A percentile compares a stretch with the other conserved stretches of the same genome.
phyloP scores from a whole-genome alignment of 495 filamentous ascomycete species.

The Tirmania nivea region DNA sequence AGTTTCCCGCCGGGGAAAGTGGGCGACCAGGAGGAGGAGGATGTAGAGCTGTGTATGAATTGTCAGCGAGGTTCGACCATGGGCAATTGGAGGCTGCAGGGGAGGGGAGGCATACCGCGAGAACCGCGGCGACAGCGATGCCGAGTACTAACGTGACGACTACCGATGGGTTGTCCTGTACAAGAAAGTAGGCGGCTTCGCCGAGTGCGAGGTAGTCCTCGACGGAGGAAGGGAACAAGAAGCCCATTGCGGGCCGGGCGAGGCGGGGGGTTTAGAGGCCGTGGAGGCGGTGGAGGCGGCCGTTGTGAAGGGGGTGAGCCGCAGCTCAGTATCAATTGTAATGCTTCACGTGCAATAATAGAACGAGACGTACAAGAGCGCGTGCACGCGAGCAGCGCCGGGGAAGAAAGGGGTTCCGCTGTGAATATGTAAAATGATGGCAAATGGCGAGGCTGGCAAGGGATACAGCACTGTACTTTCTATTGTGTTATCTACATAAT shows the following conservation, averaged over 20 bases:
- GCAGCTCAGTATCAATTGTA: too few relatives aligned
- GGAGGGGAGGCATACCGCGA: background rate
- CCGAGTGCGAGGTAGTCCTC: background rate
- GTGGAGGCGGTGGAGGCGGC: too few relatives aligned
- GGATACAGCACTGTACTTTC: too few relatives aligned
- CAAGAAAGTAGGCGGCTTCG: background rate
- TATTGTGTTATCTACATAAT: too few relatives aligned
- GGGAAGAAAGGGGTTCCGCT: too few relatives aligned
- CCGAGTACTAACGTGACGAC: background rate
- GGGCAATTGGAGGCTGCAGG: background rate
- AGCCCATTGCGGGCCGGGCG: background rate
- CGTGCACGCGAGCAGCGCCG: too few relatives aligned
- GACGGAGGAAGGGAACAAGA: background rate
- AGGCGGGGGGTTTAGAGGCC: too few relatives aligned
- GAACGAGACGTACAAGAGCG: too few relatives aligned
- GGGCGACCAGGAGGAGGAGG: constrained; percentile 50
- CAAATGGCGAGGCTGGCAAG: too few relatives aligned
- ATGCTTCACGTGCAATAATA: too few relatives aligned
- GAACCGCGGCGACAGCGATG: background rate
- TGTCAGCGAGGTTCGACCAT: background rate
- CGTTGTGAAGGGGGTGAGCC: too few relatives aligned
- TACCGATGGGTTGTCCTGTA: background rate
- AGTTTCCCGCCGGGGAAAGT: constrained; percentile 49
- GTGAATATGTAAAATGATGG: too few relatives aligned
- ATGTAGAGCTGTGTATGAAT: constrained; percentile 37